Evolutionary conservation across 257 asterid species (phyloP).

Genomic region (Scutellaria barbata): DNA sequence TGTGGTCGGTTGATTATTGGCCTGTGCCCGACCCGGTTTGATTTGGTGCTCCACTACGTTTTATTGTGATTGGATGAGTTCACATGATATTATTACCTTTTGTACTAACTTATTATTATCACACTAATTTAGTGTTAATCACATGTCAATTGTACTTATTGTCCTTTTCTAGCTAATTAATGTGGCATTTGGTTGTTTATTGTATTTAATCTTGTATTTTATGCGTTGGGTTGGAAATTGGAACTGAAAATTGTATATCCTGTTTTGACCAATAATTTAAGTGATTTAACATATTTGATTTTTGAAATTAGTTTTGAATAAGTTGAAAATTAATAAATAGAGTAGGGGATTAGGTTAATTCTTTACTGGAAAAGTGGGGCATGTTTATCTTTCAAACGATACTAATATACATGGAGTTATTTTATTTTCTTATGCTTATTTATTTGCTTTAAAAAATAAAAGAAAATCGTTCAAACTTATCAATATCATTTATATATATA

Average conservation of each 20-base stretch:
- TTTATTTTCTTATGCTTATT: too few relatives aligned
- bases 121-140: slow-evolving; percentile 2
- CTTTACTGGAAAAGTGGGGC: background rate
- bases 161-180: background rate
- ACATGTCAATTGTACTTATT: background rate
- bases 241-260: too few relatives aligned
- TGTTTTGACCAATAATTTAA: background rate
- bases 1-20: slow-evolving; percentile 19
- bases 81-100: background rate
- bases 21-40: background rate
- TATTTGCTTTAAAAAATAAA: too few relatives aligned
- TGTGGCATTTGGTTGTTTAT: background rate
- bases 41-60: slow-evolving; percentile 31
- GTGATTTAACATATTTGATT: too few relatives aligned
- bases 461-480: too few relatives aligned
- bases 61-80: background rate
- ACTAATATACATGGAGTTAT: background rate
- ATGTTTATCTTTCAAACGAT: too few relatives aligned
- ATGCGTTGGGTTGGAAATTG: too few relatives aligned
- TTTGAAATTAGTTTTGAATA: too few relatives aligned
- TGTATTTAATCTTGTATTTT: background rate
- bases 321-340: too few relatives aligned
- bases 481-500: too few relatives aligned
- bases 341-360: too few relatives aligned
- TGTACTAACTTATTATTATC: background rate